These are phyloP conservation scores for Amborella trichopoda DNA, from an alignment of 164 flowering plant species.

Conservation along the genomic window DNA sequence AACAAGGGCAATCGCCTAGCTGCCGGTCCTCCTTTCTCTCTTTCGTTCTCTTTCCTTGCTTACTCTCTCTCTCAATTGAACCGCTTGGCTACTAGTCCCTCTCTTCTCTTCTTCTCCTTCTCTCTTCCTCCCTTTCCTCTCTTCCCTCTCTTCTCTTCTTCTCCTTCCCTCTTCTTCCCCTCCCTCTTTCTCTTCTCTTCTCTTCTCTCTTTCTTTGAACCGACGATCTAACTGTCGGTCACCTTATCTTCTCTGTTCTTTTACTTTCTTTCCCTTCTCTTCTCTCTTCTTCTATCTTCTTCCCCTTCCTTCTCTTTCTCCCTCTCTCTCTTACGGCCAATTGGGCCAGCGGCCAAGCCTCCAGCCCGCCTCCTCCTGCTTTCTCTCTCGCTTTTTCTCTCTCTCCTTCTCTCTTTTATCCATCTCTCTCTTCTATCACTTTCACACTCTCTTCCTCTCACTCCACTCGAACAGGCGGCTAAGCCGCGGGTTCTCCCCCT, in stretches of 20 bases:
- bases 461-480: too few species aligned
- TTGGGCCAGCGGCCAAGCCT: neutral
- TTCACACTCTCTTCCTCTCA: neutral
- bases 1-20: neutral
- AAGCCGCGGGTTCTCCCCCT: neutral
- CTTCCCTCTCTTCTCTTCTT: neutral
- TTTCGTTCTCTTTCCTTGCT: neutral
- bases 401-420: too few species aligned
- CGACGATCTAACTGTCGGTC: neutral
- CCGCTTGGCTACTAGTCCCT: neutral
- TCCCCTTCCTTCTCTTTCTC: neutral
- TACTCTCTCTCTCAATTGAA: neutral
- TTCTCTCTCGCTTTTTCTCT: too few species aligned
- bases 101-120: neutral
- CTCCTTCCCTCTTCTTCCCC: neutral
- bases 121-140: neutral
- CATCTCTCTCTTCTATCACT: neutral
- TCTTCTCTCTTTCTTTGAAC: neutral
- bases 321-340: neutral
- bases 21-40: neutral
- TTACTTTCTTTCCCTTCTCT: neutral
- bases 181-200: neutral
- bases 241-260: neutral
- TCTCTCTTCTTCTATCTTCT: neutral
- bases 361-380: neutral